Evolutionary conservation across 2,329 filamentous ascomycete species (phyloP).

Genomic region (Aspergillus melleus): DNA sequence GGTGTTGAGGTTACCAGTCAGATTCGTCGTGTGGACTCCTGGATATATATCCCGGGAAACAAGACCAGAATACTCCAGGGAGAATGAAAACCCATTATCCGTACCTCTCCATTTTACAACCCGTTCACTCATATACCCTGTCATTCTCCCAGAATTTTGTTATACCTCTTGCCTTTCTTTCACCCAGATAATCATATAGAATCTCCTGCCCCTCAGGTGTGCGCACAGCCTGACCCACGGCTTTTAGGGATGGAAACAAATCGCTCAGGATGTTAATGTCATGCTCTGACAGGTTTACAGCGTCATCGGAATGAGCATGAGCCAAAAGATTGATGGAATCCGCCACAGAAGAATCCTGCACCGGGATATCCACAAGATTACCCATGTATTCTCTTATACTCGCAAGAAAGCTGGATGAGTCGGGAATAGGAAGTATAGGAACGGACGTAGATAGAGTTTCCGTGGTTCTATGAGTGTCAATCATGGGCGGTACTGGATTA

Average conservation of each 20-base stretch:
- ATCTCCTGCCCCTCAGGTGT: constrained; percentile 20
- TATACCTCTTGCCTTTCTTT: constrained; percentile 29
- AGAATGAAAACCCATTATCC: too few relatives aligned
- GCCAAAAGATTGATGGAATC: constrained; percentile 24
- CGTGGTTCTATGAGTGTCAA: constrained; percentile 16
- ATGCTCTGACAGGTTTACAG: constrained; percentile 25
- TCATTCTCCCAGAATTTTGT: constrained; percentile 41
- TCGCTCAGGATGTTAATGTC: constrained; percentile 34
- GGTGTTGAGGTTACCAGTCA: too few relatives aligned
- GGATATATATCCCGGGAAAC: too few relatives aligned
- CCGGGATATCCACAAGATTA: constrained; percentile 33
- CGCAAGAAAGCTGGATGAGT: constrained; percentile 19
- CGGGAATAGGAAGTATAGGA: constrained; percentile 36
- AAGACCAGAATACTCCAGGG: too few relatives aligned
- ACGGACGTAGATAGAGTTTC: constrained; percentile 20
- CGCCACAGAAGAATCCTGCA: constrained; percentile 1
- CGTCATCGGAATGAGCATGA: constrained; percentile 16
- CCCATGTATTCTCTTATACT: constrained; percentile 32
- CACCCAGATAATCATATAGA: constrained; percentile 35
- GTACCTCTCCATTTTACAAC: too few relatives aligned
- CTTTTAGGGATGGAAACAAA: constrained; percentile 26
- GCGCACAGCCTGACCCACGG: constrained; percentile 19
- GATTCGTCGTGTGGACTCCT: too few relatives aligned
- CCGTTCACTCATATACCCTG: constrained; percentile 24
- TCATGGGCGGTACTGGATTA: neutral